These are phyloP conservation scores for Russula sp. DNA, from an alignment of 768 basidiomycete species.

Conservation along the genomic window DNA sequence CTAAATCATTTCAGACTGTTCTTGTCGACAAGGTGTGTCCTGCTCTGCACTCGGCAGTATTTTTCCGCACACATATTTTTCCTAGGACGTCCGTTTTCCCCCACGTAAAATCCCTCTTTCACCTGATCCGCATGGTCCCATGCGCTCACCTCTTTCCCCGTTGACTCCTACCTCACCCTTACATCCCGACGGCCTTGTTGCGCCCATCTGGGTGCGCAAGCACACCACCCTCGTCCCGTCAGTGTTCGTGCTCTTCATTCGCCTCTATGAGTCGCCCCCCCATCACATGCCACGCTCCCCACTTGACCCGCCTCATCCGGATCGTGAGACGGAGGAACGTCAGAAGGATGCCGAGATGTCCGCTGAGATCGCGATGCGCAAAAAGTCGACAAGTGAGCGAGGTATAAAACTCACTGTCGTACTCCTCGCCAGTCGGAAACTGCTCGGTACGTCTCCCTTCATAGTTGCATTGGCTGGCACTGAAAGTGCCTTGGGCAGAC, in stretches of 20 bases:
- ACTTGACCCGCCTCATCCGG: constrained; percentile 45
- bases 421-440: constrained; percentile 76
- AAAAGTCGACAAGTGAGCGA: constrained; percentile 73
- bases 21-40: constrained; percentile 66
- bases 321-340: constrained; percentile 59
- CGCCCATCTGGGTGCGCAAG: constrained; percentile 97
- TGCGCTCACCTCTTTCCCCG: constrained; percentile 92
- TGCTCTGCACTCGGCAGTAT: background rate
- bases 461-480: background rate
- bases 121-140: constrained; percentile 44
- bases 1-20: constrained; percentile 71
- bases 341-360: constrained; percentile 69
- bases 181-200: constrained; percentile 91
- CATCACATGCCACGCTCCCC: constrained; percentile 40
- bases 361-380: constrained; percentile 69
- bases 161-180: constrained; percentile 82
- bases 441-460: constrained; percentile 58
- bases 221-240: constrained; percentile 88
- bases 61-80: background rate
- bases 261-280: constrained; percentile 63
- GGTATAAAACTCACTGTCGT: constrained; percentile 94
- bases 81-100: constrained; percentile 69
- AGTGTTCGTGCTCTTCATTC: constrained; percentile 87
- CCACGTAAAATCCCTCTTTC: constrained; percentile 65
- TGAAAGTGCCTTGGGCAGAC: constrained; percentile 39